Conservation (phyloP, 495 filamentous ascomycete genomes). For the Acidomyces sp. region DNA sequence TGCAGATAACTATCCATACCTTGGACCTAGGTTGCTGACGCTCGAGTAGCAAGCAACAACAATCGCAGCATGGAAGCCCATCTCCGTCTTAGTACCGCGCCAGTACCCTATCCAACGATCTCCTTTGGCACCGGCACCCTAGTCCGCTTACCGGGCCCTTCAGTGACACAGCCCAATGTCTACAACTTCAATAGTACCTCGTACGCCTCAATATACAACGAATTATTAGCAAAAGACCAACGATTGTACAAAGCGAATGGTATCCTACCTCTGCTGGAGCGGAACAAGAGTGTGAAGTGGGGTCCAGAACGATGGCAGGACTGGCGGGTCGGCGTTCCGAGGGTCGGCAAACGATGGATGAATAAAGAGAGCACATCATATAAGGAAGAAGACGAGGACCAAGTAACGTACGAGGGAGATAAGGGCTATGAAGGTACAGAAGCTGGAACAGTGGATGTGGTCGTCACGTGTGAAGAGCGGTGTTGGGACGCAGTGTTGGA, state of each 20-base stretch:
- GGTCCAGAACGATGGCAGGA: conserved; percentile 97
- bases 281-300: conserved; percentile 85
- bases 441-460: conserved; percentile 81
- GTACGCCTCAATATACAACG: conserved; percentile 82
- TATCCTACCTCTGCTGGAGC: conserved; percentile 84
- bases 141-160: conserved; percentile 85
- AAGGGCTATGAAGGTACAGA: conserved; percentile 68
- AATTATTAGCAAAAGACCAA: conserved; percentile 72
- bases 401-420: conserved; percentile 32
- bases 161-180: conserved; percentile 85
- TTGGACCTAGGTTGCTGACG: conserved; percentile 3
- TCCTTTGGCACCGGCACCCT: conserved; percentile 95
- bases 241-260: conserved; percentile 85
- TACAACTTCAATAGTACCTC: conserved; percentile 94
- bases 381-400: conserved; percentile 3
- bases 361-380: background rate
- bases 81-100: conserved; percentile 65
- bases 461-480: conserved; percentile 94
- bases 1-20: conserved; percentile 79
- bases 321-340: conserved; percentile 77
- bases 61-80: conserved; percentile 88
- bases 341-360: conserved; percentile 42
- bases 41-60: conserved; percentile 1
- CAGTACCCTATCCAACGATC: conserved; percentile 68
- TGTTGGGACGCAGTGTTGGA: conserved; percentile 99